Percentiles rank a stretch among this genome's conserved stretches.
Conservation (phyloP, 2,329 filamentous ascomycete species). For the Tolypocladium paradoxum region DNA sequence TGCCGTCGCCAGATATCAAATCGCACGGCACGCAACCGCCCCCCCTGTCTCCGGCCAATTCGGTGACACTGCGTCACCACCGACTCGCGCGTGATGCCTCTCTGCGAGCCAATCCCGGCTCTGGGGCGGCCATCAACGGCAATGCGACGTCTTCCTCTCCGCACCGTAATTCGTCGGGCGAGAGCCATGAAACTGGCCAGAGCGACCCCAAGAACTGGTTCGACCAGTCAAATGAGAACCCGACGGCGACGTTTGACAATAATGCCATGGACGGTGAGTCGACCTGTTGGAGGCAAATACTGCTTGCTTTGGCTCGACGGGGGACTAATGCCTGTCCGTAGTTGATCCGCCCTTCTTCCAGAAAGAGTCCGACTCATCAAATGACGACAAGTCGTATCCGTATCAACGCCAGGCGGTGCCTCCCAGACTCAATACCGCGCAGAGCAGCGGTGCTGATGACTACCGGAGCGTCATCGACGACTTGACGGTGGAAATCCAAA, state of each 20-base stretch:
- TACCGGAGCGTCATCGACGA: slow-evolving; percentile 80
- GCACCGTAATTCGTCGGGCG: slow-evolving; percentile 33
- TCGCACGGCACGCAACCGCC: slow-evolving; percentile 14
- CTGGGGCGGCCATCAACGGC: slow-evolving; percentile 9
- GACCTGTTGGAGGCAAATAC: background rate
- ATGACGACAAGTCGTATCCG: slow-evolving; percentile 26
- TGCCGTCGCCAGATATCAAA: slow-evolving; percentile 17
- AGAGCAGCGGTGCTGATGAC: slow-evolving; percentile 58
- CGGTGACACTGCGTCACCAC: slow-evolving; percentile 36
- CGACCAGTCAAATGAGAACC: slow-evolving; percentile 40
- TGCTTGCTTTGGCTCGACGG: too few relatives aligned
- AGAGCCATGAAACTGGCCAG: slow-evolving; percentile 35
- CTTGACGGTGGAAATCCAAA: slow-evolving; percentile 73
- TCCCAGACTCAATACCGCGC: slow-evolving; percentile 24
- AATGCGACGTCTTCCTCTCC: slow-evolving; percentile 11
- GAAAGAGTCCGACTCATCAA: slow-evolving; percentile 40
- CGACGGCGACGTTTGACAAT: slow-evolving; percentile 29
- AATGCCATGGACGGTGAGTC: slow-evolving; percentile 36
- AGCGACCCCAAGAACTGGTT: slow-evolving; percentile 46
- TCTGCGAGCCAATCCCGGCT: slow-evolving; percentile 14
- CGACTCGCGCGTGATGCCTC: slow-evolving; percentile 32
- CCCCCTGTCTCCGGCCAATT: slow-evolving; percentile 23
- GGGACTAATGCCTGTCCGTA: slow-evolving; percentile 6
- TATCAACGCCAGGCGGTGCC: slow-evolving; percentile 13
- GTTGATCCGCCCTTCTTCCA: slow-evolving; percentile 46